These are phyloP conservation scores for Pilobolus umbonatus DNA, from an alignment of 192 early-diverging fungal species.

Conservation along the genomic window DNA sequence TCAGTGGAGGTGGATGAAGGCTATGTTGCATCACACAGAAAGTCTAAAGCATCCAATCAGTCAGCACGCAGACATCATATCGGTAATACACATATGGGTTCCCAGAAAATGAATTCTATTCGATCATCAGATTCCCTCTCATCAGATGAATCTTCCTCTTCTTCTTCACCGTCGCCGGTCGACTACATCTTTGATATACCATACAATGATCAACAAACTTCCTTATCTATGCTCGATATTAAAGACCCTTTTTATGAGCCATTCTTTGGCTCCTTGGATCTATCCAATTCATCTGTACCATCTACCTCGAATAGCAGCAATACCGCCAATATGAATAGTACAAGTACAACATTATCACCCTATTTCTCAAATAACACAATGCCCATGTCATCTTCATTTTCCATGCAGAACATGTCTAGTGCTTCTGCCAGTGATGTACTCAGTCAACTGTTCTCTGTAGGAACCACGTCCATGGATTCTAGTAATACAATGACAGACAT, in stretches of 20 bases:
- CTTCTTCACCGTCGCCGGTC: slow-evolving; percentile 31
- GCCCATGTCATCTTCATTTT: neutral
- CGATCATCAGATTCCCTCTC: slow-evolving; percentile 30
- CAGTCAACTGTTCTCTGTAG: neutral
- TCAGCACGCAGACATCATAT: neutral
- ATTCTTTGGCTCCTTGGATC: neutral
- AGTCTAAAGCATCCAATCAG: neutral
- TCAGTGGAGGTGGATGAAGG: slow-evolving; percentile 42
- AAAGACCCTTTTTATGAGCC: slow-evolving; percentile 33
- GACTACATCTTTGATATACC: slow-evolving; percentile 39
- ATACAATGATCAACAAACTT: slow-evolving; percentile 23
- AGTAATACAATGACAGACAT: too few relatives aligned
- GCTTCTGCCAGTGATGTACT: neutral
- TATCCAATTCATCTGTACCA: too few relatives aligned
- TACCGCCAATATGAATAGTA: neutral
- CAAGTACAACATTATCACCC: too few relatives aligned
- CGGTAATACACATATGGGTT: neutral
- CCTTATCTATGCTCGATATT: slow-evolving; percentile 24
- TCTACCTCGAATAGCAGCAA: neutral
- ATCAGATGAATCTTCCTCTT: slow-evolving; percentile 33
- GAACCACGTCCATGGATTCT: too few relatives aligned
- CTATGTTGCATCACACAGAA: slow-evolving; percentile 5
- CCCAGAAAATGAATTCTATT: slow-evolving; percentile 14
- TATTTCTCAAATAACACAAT: too few relatives aligned
- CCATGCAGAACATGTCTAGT: neutral